Evolutionary conservation across 345 rosid species (phyloP).

Genomic region (Eucalyptus coolabah): DNA sequence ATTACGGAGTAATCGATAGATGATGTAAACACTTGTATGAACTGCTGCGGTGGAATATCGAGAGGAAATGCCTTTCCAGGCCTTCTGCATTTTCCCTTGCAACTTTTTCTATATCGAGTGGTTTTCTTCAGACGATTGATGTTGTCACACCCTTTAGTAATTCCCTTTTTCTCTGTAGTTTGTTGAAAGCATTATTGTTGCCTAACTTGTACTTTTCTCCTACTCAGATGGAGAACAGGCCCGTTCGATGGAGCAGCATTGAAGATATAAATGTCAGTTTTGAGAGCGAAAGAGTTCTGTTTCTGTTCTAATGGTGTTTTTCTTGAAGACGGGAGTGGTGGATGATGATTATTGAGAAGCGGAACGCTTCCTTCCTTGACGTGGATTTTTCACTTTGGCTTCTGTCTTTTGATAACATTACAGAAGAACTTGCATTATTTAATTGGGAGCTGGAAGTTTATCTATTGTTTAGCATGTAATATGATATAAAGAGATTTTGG

Average conservation of each 20-base stretch:
- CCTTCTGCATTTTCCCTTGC: not conserved
- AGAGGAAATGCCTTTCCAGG: not conserved
- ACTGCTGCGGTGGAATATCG: not conserved
- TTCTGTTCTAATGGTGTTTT: not conserved
- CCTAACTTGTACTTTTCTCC: not conserved
- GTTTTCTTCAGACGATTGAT: not conserved
- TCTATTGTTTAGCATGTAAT: not conserved
- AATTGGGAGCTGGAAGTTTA: not conserved
- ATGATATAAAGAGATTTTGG: not conserved
- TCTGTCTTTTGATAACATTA: not conserved
- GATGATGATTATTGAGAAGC: not conserved
- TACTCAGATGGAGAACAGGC: not conserved
- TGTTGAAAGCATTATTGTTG: not conserved
- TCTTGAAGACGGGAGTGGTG: not conserved
- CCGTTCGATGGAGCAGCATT: not conserved
- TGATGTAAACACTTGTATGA: not conserved
- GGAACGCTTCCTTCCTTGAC: not conserved
- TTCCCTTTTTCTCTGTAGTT: not conserved
- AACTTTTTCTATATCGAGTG: not conserved
- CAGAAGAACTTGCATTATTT: not conserved
- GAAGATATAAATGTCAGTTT: not conserved
- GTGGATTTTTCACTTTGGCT: not conserved
- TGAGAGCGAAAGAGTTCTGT: not conserved
- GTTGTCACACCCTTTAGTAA: not conserved
- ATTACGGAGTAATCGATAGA: not conserved